Evolutionary conservation across 352 stramenopile genomes (phyloP), one percentile per base, ranked within the genome.

Genomic region (Pythium vanterpoolii): DNA sequence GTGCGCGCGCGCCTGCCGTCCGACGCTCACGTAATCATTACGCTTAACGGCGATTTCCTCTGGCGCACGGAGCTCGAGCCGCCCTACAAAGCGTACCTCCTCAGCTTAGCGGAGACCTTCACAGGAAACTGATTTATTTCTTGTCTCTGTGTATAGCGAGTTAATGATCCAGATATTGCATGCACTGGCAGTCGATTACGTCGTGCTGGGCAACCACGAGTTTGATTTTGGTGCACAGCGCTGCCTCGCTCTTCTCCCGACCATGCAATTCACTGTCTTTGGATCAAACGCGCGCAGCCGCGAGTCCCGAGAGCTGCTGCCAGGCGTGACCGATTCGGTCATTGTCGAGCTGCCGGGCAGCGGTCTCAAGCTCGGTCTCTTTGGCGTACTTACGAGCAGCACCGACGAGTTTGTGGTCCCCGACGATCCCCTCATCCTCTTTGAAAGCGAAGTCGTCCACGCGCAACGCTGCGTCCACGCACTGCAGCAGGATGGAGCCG

Each of bases 121-220:
- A 44, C 10, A 7, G 13, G 10, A 19, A 19, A 56, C 27, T 56
- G 30, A 57, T 39, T 3, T 31, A n/a, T 27, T 21, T 52, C 10
- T n/a, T 27, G 5, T 14, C 16, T 34, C 23, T 34, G 36, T 1
- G 13, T 26, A 40, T 24, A 90, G 81, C 7, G 79, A 71, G 11
- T 76, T 89, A 56, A 91, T 91, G 79, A 78, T 91, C 39, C 74
- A 86, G 45, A 38, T 91, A 18, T 71, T 91, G 62, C 88, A 89
- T 60, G 68, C 82, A 30, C 59, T 91, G 33, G 73, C 60, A 6
- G 76, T 91, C 39, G 68, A 86, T 26, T 91, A 89, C 59, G 74
- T 89, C 27, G 82, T 91, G 27, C 48, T 89, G 57, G 83, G 83
- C 38, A 92, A 92, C 66, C 83, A 92, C 68, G 83, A 92, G 58